Percentiles rank a stretch among this genome's conserved stretches.
phyloP scores from a whole-genome alignment of 2,329 filamentous ascomycete species.

The Fusarium chaquense region DNA sequence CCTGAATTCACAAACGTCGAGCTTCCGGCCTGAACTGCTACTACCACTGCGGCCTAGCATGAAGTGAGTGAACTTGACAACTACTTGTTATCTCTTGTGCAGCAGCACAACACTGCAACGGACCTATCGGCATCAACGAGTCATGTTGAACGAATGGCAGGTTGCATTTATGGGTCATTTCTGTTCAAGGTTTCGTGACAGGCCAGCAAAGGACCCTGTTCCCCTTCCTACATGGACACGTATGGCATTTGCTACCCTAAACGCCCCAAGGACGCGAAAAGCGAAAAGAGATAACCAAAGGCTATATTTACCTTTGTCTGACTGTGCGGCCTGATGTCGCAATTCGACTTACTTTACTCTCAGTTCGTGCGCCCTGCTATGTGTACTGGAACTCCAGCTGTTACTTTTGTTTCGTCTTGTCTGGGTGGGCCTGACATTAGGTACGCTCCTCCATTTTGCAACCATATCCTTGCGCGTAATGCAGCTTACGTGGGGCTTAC shows the following conservation, averaged over 20 bases:
- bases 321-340: not conserved
- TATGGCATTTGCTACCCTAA: not conserved
- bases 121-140: not conserved
- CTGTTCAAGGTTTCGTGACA: not conserved
- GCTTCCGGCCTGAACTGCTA: not conserved
- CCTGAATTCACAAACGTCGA: not conserved
- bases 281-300: not conserved
- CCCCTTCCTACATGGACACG: too few relatives aligned
- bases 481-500: not conserved
- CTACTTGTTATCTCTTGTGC: not conserved
- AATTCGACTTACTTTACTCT: not conserved
- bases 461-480: not conserved
- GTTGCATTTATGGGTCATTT: not conserved
- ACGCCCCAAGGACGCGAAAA: not conserved
- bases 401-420: not conserved
- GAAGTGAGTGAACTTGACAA: not conserved
- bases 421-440: not conserved
- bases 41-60: not conserved
- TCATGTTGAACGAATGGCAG: not conserved
- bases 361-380: not conserved
- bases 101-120: not conserved
- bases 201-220: too few relatives aligned
- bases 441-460: not conserved
- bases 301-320: too few relatives aligned
- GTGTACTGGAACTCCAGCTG: too few relatives aligned